Evolutionary conservation across 768 basidiomycete genomes (phyloP), one percentile per base, ranked within the genome.

Genomic region (Amanita pseudoporphyria): DNA sequence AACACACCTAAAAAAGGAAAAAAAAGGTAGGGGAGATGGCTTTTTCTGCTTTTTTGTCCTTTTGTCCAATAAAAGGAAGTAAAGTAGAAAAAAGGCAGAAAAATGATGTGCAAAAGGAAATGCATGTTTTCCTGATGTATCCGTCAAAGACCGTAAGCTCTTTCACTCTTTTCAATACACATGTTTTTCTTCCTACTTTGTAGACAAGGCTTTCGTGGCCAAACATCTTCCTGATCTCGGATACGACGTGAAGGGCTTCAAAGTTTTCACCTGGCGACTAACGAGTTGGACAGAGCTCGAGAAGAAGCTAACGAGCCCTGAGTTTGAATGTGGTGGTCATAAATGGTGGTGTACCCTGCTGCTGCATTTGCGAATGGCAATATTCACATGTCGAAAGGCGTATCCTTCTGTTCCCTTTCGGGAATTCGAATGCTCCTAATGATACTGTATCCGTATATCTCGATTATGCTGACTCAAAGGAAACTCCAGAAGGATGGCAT

Each of bases 371-470:
- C 31, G 30, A 30, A 32, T 9, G 41, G n/a, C n/a, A n/a, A 40
- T 47, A 26, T 53, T 32, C 5, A 7, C 45, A 26, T 47, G 18
- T 13, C 30, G 30, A 28, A 22, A 98, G 95, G 96, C 88, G 95
- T 44, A 95, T 98, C 66, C 78, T 99, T 49, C 78, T 99, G 21
- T 99, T 98, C 62, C 96, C 96, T 2, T 94, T 96, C 60, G 96
- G 96, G 54, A 98, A 99, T 63, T 96, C 94, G 12, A 98, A 97
- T 62, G 94, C 95, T 19, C 93, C 96, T 50, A 98, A 97, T 62
- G 96, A 99, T 64, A 97, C 96, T 52, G 95, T 98, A 16, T 98
- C 96, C 0, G 93, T 98, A 13, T 99, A 99, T 69, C 86, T 99
- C 50, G 96, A 99, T 70, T 99, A 99, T 57, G 95, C 93, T 51